phyloP scores from a whole-genome alignment of 2,329 filamentous ascomycete species.

The Claviceps paspali region DNA sequence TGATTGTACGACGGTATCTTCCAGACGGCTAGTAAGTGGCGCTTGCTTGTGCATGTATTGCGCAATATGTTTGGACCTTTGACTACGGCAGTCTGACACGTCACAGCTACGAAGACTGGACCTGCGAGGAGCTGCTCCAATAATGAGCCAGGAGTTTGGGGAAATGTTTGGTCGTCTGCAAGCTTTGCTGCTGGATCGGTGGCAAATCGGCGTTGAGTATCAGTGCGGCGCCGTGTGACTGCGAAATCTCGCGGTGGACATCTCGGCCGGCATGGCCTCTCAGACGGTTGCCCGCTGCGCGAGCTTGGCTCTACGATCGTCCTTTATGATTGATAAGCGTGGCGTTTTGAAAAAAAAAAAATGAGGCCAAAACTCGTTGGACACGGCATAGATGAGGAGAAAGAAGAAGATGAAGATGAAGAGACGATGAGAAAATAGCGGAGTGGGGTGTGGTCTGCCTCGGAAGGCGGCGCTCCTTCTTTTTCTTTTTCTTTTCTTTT shows the following conservation, averaged over 20 bases:
- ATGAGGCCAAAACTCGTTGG: conserved; percentile 12
- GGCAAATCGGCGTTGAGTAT: neutral
- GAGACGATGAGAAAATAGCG: no score
- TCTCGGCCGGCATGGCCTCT: neutral
- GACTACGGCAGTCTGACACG: conserved; percentile 6
- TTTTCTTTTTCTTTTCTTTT: no score
- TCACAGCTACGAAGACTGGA: conserved; percentile 95
- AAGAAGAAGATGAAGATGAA: no score
- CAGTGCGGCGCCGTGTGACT: neutral
- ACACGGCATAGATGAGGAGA: conserved; percentile 13
- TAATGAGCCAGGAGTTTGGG: conserved; percentile 15
- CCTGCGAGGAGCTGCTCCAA: conserved; percentile 81
- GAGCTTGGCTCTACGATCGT: conserved; percentile 6
- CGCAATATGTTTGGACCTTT: no score
- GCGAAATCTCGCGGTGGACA: no score
- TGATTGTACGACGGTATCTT: conserved; percentile 89
- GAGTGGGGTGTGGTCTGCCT: no score
- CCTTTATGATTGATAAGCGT: conserved; percentile 19
- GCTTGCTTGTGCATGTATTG: neutral
- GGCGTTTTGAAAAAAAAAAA: conserved; percentile 23
- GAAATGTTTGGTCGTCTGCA: conserved; percentile 6
- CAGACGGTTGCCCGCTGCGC: neutral
- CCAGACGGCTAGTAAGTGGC: conserved; percentile 80
- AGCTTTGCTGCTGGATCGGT: conserved; percentile 6
- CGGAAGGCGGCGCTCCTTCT: no score